Conservation (phyloP, 495 filamentous ascomycete species). For the Hypoxylon fuscum region DNA sequence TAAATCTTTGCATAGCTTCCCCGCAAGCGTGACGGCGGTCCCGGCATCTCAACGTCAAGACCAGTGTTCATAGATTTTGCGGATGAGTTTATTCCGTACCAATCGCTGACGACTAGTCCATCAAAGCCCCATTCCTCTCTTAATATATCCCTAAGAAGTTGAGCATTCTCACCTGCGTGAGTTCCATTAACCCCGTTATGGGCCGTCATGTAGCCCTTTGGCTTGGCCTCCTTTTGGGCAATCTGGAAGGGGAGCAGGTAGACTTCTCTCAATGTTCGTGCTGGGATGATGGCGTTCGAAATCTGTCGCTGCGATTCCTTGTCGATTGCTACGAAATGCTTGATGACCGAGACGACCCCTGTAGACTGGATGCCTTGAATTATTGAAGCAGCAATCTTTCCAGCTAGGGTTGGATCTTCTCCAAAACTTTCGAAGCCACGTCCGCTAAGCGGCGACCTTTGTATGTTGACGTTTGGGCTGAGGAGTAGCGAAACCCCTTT, state of each 20-base stretch:
- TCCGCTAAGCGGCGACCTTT: slow-evolving; percentile 68
- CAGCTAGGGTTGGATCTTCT: slow-evolving; percentile 62
- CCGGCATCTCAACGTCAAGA: background rate
- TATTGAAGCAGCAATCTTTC: slow-evolving; percentile 28
- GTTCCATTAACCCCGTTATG: background rate
- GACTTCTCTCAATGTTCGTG: slow-evolving; percentile 67
- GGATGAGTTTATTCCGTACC: slow-evolving; percentile 63
- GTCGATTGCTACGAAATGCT: slow-evolving; percentile 49
- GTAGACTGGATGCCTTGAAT: slow-evolving; percentile 41
- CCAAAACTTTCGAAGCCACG: slow-evolving; percentile 71
- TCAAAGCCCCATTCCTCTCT: slow-evolving; percentile 68
- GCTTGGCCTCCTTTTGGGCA: slow-evolving; percentile 62
- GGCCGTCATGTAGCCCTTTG: slow-evolving; percentile 64
- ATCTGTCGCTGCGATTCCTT: slow-evolving; percentile 43
- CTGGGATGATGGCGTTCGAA: slow-evolving; percentile 61
- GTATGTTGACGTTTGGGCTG: slow-evolving; percentile 69
- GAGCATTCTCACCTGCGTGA: slow-evolving; percentile 48
- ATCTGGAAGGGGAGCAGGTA: slow-evolving; percentile 70
- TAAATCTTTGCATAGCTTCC: background rate
- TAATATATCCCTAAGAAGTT: slow-evolving; percentile 64
- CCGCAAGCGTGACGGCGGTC: background rate
- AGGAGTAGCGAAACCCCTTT: slow-evolving; percentile 67
- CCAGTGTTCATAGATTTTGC: slow-evolving; percentile 50
- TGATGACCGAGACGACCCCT: slow-evolving; percentile 43
- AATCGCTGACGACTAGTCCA: slow-evolving; percentile 65